Evolutionary conservation across 148 eudicot species (phyloP).

Genomic region (Rhododendron mucronatum): DNA sequence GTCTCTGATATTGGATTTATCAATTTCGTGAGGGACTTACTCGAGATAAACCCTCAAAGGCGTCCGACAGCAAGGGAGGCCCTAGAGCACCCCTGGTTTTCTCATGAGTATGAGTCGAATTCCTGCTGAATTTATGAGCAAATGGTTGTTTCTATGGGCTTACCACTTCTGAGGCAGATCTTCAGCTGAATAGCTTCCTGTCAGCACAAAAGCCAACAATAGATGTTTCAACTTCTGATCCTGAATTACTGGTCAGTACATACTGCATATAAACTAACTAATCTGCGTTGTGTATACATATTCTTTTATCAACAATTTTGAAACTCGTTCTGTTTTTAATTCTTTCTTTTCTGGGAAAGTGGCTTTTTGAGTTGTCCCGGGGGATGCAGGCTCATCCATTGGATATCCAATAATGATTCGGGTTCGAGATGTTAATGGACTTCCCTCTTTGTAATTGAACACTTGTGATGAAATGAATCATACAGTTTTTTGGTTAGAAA

Average conservation of each 20-base stretch:
- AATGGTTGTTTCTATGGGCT: not conserved
- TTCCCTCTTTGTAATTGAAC: not conserved
- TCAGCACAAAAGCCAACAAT: not conserved
- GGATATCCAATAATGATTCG: not conserved
- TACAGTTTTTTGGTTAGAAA: slow-evolving; percentile 24
- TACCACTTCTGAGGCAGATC: not conserved
- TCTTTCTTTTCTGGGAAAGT: slow-evolving; percentile 3
- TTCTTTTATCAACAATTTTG: slow-evolving; percentile 6
- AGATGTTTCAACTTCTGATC: not conserved
- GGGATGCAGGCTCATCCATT: not conserved
- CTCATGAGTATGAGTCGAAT: slow-evolving; percentile 34
- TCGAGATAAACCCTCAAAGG: slow-evolving; percentile 67
- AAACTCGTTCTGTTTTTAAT: not conserved
- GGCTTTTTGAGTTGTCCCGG: not conserved
- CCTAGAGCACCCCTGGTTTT: slow-evolving; percentile 86
- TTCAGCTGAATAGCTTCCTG: not conserved
- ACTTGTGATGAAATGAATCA: not conserved
- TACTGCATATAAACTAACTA: not conserved
- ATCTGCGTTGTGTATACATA: not conserved
- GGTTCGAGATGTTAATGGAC: not conserved
- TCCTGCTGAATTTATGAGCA: slow-evolving; percentile 7
- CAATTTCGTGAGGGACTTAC: slow-evolving; percentile 65
- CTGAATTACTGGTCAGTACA: slow-evolving; percentile 9
- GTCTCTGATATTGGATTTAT: slow-evolving; percentile 57
- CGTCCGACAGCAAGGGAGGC: slow-evolving; percentile 89